These are phyloP conservation scores for Xylaria sp. DNA, from an alignment of 2,329 filamentous ascomycete species.

Conservation along the genomic window DNA sequence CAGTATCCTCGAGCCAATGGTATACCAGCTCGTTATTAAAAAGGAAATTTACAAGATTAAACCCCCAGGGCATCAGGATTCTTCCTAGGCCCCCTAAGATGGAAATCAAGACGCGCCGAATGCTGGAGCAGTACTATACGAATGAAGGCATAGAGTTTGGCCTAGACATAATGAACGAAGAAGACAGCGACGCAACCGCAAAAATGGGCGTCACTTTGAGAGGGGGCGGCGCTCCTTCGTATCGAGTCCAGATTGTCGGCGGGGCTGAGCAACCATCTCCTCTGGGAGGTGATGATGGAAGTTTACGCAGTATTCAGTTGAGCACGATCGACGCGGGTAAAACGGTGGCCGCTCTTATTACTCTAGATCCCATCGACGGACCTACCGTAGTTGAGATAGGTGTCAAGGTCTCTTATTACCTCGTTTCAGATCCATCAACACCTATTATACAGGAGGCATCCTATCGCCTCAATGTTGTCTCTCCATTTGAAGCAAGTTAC, in stretches of 20 bases:
- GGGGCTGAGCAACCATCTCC: constrained; percentile 51
- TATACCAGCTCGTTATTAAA: constrained; percentile 57
- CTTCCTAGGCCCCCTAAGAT: constrained; percentile 93
- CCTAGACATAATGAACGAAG: constrained; percentile 81
- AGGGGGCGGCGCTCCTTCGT: constrained; percentile 64
- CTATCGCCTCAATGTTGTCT: constrained; percentile 77
- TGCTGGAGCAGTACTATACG: constrained; percentile 81
- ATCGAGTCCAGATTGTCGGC: constrained; percentile 56
- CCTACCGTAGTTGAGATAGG: constrained; percentile 74
- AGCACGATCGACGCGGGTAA: constrained; percentile 61
- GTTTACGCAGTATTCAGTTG: constrained; percentile 56
- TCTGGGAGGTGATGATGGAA: constrained; percentile 55
- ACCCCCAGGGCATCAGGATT: constrained; percentile 72
- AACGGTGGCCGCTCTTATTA: constrained; percentile 58
- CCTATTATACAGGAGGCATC: constrained; percentile 79
- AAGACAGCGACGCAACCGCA: constrained; percentile 80
- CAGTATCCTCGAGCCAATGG: constrained; percentile 61
- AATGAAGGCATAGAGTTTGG: constrained; percentile 78
- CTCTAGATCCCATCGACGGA: constrained; percentile 61
- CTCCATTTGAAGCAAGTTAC: constrained; percentile 92
- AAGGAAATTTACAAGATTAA: constrained; percentile 60
- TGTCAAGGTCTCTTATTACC: constrained; percentile 79
- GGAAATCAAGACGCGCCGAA: constrained; percentile 73
- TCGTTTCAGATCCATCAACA: constrained; percentile 82
- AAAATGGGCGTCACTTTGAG: constrained; percentile 76